These are phyloP conservation scores for Phaeodactylum tricornutum DNA, from an alignment of 108 stramenopile genomes.

Conservation along the genomic window DNA sequence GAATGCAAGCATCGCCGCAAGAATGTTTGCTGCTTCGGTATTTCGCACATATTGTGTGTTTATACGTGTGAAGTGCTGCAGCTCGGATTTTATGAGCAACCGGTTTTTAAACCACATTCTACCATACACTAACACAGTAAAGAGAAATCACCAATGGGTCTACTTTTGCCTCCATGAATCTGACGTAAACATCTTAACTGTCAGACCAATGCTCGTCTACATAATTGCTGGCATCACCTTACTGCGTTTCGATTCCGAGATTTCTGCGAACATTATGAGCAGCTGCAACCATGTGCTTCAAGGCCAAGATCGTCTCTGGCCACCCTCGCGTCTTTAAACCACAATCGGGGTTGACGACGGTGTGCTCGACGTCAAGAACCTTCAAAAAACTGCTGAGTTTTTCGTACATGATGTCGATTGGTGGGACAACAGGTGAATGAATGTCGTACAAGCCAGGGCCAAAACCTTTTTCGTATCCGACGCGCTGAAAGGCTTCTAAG, in stretches of 20 bases:
- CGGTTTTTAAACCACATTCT: no score
- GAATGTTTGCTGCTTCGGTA: no score
- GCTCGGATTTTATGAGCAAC: no score
- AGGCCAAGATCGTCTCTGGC: slow-evolving; percentile 40
- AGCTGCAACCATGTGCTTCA: slow-evolving; percentile 34
- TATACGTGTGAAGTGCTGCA: no score
- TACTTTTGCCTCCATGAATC: no score
- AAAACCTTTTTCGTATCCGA: slow-evolving; percentile 46
- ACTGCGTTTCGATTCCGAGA: slow-evolving; percentile 1
- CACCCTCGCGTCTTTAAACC: slow-evolving; percentile 66
- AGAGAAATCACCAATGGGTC: no score
- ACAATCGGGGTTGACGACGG: slow-evolving; percentile 64
- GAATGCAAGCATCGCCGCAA: no score
- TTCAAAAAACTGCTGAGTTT: slow-evolving; percentile 30
- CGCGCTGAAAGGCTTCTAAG: slow-evolving; percentile 26
- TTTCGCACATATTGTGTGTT: no score
- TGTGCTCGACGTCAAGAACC: slow-evolving; percentile 19
- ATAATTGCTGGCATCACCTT: background rate
- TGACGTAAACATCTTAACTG: no score
- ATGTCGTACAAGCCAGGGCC: slow-evolving; percentile 71
- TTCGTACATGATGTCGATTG: slow-evolving; percentile 19
- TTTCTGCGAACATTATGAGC: slow-evolving; percentile 18
- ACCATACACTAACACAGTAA: no score
- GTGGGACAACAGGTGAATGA: slow-evolving; percentile 63
- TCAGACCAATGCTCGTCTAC: no score